Evolutionary conservation across 1,139 yeast genomes (phyloP).

Genomic region (Geotrichum reessii): DNA sequence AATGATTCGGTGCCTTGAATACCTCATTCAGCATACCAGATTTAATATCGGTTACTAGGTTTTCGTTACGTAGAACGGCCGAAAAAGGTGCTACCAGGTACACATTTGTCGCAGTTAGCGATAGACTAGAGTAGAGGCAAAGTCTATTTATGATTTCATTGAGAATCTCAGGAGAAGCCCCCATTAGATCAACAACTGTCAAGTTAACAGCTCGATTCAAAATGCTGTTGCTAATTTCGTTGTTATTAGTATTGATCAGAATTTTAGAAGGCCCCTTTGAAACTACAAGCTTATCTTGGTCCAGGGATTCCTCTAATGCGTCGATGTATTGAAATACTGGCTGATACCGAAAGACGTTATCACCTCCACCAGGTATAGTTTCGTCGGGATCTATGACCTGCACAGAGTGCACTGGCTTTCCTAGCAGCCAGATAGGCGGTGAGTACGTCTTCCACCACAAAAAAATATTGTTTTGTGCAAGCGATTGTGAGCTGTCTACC

Average conservation of each 20-base stretch:
- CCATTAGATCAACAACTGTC: slow-evolving; percentile 53
- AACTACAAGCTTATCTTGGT: not conserved
- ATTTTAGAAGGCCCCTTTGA: slow-evolving; percentile 2
- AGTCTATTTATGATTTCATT: slow-evolving; percentile 24
- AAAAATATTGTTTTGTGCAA: slow-evolving; percentile 33
- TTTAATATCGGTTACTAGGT: slow-evolving; percentile 7
- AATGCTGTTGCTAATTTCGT: slow-evolving; percentile 8
- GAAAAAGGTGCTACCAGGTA: slow-evolving; percentile 44
- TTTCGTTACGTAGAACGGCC: slow-evolving; percentile 41
- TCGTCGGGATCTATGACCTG: slow-evolving; percentile 25
- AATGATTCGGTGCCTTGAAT: slow-evolving; percentile 26
- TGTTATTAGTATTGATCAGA: not conserved
- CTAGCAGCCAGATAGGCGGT: slow-evolving; percentile 86
- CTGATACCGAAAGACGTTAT: slow-evolving; percentile 33
- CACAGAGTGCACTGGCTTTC: slow-evolving; percentile 34
- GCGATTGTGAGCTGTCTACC: not conserved
- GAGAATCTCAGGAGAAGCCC: slow-evolving; percentile 39
- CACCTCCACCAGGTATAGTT: slow-evolving; percentile 25
- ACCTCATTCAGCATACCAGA: slow-evolving; percentile 19
- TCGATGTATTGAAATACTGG: slow-evolving; percentile 37
- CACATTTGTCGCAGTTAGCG: slow-evolving; percentile 23
- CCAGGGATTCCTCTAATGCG: slow-evolving; percentile 27
- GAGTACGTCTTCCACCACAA: slow-evolving; percentile 94
- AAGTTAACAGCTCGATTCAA: slow-evolving; percentile 6
- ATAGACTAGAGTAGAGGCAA: slow-evolving; percentile 19